phyloP scores from a whole-genome alignment of 805 yeast species.

The Candida tallmaniae region DNA sequence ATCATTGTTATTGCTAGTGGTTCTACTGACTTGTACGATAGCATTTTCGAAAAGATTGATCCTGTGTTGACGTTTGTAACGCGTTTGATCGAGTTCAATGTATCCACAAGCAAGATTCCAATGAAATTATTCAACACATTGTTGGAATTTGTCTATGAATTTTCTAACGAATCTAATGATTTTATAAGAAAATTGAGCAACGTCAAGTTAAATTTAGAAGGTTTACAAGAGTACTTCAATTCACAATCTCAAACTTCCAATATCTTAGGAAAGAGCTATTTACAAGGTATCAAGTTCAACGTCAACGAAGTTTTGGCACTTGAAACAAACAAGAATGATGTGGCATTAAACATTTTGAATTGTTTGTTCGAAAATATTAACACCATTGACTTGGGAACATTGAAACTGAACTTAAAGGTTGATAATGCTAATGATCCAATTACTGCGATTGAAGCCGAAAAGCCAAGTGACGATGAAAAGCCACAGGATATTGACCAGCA shows the following conservation, averaged over 20 bases:
- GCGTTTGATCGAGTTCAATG: slow-evolving; percentile 30
- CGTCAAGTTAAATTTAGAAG: slow-evolving; percentile 13
- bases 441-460: slow-evolving; percentile 15
- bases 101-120: slow-evolving; percentile 29
- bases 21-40: slow-evolving; percentile 45
- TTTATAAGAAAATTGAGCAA: slow-evolving; percentile 37
- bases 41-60: slow-evolving; percentile 44
- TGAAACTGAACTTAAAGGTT: slow-evolving; percentile 20
- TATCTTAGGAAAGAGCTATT: slow-evolving; percentile 28
- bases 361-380: slow-evolving; percentile 20
- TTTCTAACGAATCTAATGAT: slow-evolving; percentile 53
- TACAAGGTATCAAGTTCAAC: slow-evolving; percentile 42
- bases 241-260: slow-evolving; percentile 6
- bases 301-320: slow-evolving; percentile 27
- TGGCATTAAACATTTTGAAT: slow-evolving; percentile 18
- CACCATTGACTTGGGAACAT: slow-evolving; percentile 25
- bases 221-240: slow-evolving; percentile 1
- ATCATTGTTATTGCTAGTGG: slow-evolving; percentile 62
- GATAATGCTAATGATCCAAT: slow-evolving; percentile 36
- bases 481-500: slow-evolving; percentile 20
- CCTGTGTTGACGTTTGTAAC: slow-evolving; percentile 35
- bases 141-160: slow-evolving; percentile 55
- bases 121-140: slow-evolving; percentile 46
- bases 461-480: slow-evolving; percentile 8
- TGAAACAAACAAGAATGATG: slow-evolving; percentile 15